Conservation (phyloP, 208 protist species). For the Jaenimonas drosophilae region DNA sequence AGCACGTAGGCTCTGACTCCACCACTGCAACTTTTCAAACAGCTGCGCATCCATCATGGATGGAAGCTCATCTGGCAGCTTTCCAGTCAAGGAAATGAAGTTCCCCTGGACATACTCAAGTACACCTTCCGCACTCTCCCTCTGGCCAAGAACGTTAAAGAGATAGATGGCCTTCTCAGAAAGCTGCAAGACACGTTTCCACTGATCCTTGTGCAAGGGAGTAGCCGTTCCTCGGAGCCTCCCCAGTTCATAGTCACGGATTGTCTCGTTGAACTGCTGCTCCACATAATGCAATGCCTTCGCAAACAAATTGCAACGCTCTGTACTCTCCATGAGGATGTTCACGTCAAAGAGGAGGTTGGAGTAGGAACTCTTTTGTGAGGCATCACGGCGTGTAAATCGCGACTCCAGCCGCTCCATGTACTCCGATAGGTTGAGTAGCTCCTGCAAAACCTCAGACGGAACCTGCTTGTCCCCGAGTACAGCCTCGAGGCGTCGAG, state of each 20-base stretch:
- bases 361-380: too few species aligned
- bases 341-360: conserved; percentile 74
- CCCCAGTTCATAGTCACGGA: conserved; percentile 58
- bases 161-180: conserved; percentile 95
- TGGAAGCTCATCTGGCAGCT: conserved; percentile 49
- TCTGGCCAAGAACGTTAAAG: conserved; percentile 97
- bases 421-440: conserved; percentile 96
- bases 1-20: conserved; percentile 93
- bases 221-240: conserved; percentile 46
- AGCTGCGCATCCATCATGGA: conserved; percentile 85
- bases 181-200: conserved; percentile 51
- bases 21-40: conserved; percentile 97
- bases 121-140: conserved; percentile 96
- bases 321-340: conserved; percentile 88
- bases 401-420: conserved; percentile 93
- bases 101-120: conserved; percentile 92
- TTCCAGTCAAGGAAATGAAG: conserved; percentile 72
- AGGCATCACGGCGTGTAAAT: conserved; percentile 22
- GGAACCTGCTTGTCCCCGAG: conserved; percentile 64
- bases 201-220: conserved; percentile 48
- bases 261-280: conserved; percentile 80
- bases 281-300: conserved; percentile 95
- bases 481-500: conserved; percentile 48
- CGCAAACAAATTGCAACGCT: conserved; percentile 90
- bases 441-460: conserved; percentile 89